Conservation (phyloP, 176 grass and related monocot species). For the Aegilops tauschii region DNA sequence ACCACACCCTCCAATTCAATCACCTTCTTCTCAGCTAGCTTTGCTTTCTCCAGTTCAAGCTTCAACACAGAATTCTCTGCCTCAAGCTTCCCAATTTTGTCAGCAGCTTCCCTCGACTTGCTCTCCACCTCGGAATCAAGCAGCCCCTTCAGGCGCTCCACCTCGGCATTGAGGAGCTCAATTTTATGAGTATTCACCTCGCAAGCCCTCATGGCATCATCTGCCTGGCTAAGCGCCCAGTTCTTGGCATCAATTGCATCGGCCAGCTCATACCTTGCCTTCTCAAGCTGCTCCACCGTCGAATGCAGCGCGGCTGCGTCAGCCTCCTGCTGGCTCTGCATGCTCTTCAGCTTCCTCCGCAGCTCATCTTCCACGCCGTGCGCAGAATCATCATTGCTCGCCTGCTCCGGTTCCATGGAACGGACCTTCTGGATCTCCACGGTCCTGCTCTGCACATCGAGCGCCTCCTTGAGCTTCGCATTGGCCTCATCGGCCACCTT, state of each 20-base stretch:
- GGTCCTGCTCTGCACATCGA: constrained; percentile 37
- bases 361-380: constrained; percentile 52
- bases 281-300: constrained; percentile 63
- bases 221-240: constrained; percentile 52
- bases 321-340: constrained; percentile 65
- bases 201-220: constrained; percentile 50
- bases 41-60: constrained; percentile 52
- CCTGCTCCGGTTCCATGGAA: constrained; percentile 27
- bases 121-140: constrained; percentile 53
- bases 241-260: constrained; percentile 74
- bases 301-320: constrained; percentile 33
- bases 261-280: constrained; percentile 58
- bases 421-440: constrained; percentile 30
- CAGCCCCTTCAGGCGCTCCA: constrained; percentile 48
- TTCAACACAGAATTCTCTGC: constrained; percentile 41
- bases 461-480: constrained; percentile 57
- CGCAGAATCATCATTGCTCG: constrained; percentile 29
- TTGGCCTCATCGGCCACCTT: constrained; percentile 57
- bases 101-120: constrained; percentile 30
- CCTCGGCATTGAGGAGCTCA: constrained; percentile 51
- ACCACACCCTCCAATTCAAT: constrained; percentile 44
- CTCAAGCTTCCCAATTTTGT: constrained; percentile 45
- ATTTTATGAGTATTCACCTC: constrained; percentile 59
- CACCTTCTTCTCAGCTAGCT: constrained; percentile 43
- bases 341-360: constrained; percentile 56